phyloP scores from a whole-genome alignment of 768 basidiomycete species.

The Boletus reticuloceps region DNA sequence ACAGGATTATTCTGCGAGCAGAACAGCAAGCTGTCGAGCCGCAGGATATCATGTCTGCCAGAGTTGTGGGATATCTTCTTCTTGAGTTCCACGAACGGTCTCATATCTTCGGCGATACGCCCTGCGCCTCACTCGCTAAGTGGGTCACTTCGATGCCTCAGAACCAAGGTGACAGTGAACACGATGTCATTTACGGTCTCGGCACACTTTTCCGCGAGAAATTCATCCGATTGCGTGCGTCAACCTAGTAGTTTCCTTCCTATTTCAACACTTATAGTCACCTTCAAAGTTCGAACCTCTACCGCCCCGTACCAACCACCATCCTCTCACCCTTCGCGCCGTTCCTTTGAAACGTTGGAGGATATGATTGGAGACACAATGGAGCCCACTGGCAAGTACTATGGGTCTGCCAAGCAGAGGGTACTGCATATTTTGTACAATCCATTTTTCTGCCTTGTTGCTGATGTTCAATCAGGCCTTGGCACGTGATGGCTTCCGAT shows the following conservation, averaged over 20 bases:
- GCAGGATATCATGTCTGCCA: not conserved
- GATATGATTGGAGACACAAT: not conserved
- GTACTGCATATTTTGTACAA: too few relatives aligned
- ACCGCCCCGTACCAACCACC: not conserved
- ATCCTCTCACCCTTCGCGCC: not conserved
- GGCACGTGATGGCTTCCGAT: not conserved
- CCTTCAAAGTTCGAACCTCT: not conserved
- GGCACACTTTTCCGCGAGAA: not conserved
- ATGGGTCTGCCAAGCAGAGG: not conserved
- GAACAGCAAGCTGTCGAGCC: not conserved
- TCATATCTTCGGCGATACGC: not conserved
- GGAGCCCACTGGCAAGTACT: not conserved
- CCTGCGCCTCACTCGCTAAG: not conserved
- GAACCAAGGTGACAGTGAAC: not conserved
- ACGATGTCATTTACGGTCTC: not conserved
- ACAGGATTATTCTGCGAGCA: not conserved
- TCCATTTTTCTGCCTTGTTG: not conserved
- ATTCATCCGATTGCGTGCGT: not conserved
- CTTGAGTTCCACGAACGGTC: not conserved
- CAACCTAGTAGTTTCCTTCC: not conserved
- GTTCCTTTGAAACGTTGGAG: not conserved
- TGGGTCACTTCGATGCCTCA: not conserved
- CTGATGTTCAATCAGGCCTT: not conserved
- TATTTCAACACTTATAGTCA: not conserved
- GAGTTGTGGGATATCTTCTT: not conserved